A percentile compares a stretch with the other conserved stretches of the same genome.
phyloP scores from a whole-genome alignment of 805 yeast genomes.

The Starmerella floricola region DNA sequence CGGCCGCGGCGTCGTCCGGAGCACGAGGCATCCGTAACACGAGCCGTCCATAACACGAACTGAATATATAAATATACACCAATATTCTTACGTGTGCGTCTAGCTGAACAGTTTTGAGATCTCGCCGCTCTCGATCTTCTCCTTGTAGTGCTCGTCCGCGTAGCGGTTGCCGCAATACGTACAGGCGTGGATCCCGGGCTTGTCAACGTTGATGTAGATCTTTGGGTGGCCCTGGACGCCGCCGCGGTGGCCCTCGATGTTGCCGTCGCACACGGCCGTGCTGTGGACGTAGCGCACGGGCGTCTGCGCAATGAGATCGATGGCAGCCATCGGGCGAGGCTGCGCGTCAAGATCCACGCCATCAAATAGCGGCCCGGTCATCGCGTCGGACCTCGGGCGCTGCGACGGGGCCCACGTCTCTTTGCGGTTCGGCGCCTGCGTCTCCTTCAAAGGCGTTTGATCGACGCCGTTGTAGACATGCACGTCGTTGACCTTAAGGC shows the following conservation, averaged over 20 bases:
- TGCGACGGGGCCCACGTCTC: conserved; percentile 64
- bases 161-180: conserved; percentile 48
- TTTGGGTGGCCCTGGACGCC: conserved; percentile 74
- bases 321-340: conserved; percentile 75
- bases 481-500: conserved; percentile 8
- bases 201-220: conserved; percentile 67
- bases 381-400: conserved; percentile 44
- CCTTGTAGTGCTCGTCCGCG: conserved; percentile 23
- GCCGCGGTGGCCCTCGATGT: conserved; percentile 35
- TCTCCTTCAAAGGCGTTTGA: conserved; percentile 20
- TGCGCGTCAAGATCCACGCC: conserved; percentile 56
- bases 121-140: conserved; percentile 21
- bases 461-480: conserved; percentile 20
- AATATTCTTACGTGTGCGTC: neutral
- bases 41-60: too few relatives aligned
- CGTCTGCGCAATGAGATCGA: conserved; percentile 63
- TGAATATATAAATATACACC: too few relatives aligned
- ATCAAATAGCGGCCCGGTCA: conserved; percentile 53
- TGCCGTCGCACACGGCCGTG: conserved; percentile 74
- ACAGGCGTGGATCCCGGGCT: conserved; percentile 58
- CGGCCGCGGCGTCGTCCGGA: too few relatives aligned
- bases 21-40: too few relatives aligned
- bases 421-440: conserved; percentile 68
- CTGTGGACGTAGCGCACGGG: conserved; percentile 56
- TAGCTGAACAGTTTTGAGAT: conserved; percentile 14